phyloP scores from a whole-genome alignment of 805 yeast species.

The Starmera caribaea region DNA sequence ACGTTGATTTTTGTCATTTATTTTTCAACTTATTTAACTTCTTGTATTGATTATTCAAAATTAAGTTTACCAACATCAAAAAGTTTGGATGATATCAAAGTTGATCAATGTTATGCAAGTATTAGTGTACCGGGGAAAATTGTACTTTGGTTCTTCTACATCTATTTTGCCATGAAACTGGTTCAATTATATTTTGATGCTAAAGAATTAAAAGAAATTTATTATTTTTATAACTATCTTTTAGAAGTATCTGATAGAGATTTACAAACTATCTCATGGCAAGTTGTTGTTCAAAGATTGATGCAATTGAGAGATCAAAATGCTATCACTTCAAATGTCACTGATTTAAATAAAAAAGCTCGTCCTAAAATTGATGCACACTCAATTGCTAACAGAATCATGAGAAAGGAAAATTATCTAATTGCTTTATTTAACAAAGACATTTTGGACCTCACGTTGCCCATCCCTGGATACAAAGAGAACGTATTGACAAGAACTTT shows the following conservation, averaged over 20 bases:
- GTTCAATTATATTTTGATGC: conserved; percentile 53
- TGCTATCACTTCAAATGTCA: conserved; percentile 39
- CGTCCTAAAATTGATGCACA: conserved; percentile 67
- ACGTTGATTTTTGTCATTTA: conserved; percentile 74
- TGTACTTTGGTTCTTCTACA: conserved; percentile 51
- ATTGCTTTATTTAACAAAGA: conserved; percentile 82
- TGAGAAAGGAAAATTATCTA: conserved; percentile 91
- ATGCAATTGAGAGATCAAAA: conserved; percentile 73
- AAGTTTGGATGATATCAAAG: conserved; percentile 21
- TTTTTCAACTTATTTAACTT: conserved; percentile 68
- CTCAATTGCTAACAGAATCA: conserved; percentile 88
- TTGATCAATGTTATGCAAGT: conserved; percentile 29
- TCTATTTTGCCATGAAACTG: conserved; percentile 41
- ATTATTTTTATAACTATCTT: conserved; percentile 64
- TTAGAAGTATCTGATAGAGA: conserved; percentile 71
- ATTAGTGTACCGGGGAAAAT: conserved; percentile 45
- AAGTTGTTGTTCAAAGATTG: conserved; percentile 65
- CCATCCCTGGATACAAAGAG: conserved; percentile 34
- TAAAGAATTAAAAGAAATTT: conserved; percentile 61
- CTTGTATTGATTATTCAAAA: conserved; percentile 66
- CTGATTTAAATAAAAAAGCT: conserved; percentile 59
- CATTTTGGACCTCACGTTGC: conserved; percentile 56
- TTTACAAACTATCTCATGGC: conserved; percentile 91
- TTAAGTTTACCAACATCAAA: conserved; percentile 22
- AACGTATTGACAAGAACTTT: conserved; percentile 67